A percentile compares a stretch with the other conserved stretches of the same genome.
Evolutionary conservation across 2,329 filamentous ascomycete genomes (phyloP).

Genomic region (Microsporum canis): DNA sequence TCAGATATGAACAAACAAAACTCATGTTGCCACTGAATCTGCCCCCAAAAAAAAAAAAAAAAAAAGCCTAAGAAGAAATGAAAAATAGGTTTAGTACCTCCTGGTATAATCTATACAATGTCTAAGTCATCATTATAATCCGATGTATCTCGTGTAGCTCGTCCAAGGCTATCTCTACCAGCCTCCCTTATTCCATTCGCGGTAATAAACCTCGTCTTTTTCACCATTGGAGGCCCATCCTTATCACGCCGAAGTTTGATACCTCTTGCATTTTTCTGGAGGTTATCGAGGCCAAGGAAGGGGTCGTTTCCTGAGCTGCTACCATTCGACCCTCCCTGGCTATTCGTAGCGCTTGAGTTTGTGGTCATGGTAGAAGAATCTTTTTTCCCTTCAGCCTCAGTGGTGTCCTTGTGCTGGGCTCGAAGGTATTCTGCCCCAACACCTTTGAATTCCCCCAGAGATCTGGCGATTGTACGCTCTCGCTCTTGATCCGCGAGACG

Average conservation of each 20-base stretch:
- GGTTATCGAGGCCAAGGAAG: slow-evolving; percentile 18
- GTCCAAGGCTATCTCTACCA: slow-evolving; percentile 59
- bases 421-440: slow-evolving; percentile 38
- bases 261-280: slow-evolving; percentile 27
- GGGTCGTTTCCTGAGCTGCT: neutral
- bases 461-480: slow-evolving; percentile 36
- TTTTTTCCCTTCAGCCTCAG: neutral
- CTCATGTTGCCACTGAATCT: neutral
- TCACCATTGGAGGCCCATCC: slow-evolving; percentile 21
- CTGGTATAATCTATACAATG: slow-evolving; percentile 27
- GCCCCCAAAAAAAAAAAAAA: neutral
- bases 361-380: slow-evolving; percentile 6
- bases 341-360: neutral
- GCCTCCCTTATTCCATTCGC: slow-evolving; percentile 67
- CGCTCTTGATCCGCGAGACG: slow-evolving; percentile 34
- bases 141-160: slow-evolving; percentile 33
- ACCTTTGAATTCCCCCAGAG: slow-evolving; percentile 26
- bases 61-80: neutral
- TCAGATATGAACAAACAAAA: neutral
- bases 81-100: neutral
- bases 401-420: slow-evolving; percentile 20
- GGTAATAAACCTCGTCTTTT: slow-evolving; percentile 72
- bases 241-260: slow-evolving; percentile 32
- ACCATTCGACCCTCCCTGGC: neutral
- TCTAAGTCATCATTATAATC: slow-evolving; percentile 43